A percentile compares a stretch with the other conserved stretches of the same genome.
These are phyloP conservation scores for Coelastrella sp. DNA, from an alignment of 139 green algal species.

Conservation along the genomic window DNA sequence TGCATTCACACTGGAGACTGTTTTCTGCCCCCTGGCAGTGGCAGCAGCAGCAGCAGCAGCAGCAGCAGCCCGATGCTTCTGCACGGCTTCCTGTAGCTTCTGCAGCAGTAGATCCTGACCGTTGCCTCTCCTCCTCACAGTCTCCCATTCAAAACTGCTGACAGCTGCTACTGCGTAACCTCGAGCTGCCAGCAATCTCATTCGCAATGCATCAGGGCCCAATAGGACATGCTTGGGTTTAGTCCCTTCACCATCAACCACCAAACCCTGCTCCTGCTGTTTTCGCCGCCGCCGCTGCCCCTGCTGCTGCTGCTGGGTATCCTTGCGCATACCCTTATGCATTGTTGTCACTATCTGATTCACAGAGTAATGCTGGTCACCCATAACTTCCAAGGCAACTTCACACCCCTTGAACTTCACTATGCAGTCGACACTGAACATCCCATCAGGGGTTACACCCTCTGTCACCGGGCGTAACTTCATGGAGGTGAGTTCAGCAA, in stretches of 20 bases:
- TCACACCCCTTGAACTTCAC: conserved; percentile 33
- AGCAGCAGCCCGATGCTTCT: neutral
- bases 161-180: conserved; percentile 32
- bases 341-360: neutral
- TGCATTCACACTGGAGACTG: too few relatives aligned
- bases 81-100: conserved; percentile 25
- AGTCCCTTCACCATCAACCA: neutral
- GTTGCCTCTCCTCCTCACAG: neutral
- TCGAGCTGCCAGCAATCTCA: conserved; percentile 24
- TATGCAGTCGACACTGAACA: conserved; percentile 55
- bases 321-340: neutral
- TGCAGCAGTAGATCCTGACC: neutral
- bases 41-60: neutral
- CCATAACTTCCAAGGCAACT: conserved; percentile 55
- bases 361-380: conserved; percentile 41
- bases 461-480: conserved; percentile 10
- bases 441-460: conserved; percentile 41
- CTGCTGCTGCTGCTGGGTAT: conserved; percentile 37
- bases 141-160: conserved; percentile 17
- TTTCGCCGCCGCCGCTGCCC: neutral
- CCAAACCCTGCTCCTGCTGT: neutral
- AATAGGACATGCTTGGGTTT: conserved; percentile 27
- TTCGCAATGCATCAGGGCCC: conserved; percentile 16
- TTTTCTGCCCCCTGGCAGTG: neutral
- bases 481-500: neutral